These are phyloP conservation scores for Diplodia scrobiculata DNA, from an alignment of 2,329 filamentous ascomycete genomes.

Conservation along the genomic window DNA sequence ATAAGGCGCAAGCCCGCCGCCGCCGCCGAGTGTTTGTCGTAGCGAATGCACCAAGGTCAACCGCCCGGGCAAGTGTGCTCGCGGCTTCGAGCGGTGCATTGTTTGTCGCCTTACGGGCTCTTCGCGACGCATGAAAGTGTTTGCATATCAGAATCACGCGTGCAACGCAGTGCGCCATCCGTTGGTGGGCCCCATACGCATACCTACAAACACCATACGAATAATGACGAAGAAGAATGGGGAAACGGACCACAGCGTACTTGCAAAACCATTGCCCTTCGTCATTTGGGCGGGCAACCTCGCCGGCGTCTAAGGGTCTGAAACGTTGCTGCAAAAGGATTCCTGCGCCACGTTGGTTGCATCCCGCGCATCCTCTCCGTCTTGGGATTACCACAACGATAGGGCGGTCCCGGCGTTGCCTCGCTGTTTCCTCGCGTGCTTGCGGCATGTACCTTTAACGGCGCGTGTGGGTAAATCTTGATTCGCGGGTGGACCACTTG, in stretches of 20 bases:
- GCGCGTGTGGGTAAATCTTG: constrained; percentile 15
- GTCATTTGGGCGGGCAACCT: background rate
- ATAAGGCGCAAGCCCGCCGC: background rate
- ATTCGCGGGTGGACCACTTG: background rate
- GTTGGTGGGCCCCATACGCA: background rate
- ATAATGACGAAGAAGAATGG: background rate
- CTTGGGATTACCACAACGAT: background rate
- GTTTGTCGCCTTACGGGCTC: background rate
- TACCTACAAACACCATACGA: background rate
- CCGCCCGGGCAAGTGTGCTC: background rate
- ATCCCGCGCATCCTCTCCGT: background rate
- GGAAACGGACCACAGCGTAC: too few species aligned
- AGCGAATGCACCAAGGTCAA: background rate
- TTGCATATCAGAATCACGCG: constrained; percentile 3
- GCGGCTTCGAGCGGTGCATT: background rate
- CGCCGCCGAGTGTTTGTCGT: background rate
- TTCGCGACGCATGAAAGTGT: constrained; percentile 17
- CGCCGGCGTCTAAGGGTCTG: background rate
- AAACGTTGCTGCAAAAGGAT: background rate
- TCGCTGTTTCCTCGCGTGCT: background rate
- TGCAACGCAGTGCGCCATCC: background rate
- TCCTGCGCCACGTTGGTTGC: background rate
- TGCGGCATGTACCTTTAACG: background rate
- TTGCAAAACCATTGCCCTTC: background rate
- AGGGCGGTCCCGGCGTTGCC: background rate